phyloP scores from a whole-genome alignment of 768 basidiomycete genomes.

The Lactifluus subvellereus region DNA sequence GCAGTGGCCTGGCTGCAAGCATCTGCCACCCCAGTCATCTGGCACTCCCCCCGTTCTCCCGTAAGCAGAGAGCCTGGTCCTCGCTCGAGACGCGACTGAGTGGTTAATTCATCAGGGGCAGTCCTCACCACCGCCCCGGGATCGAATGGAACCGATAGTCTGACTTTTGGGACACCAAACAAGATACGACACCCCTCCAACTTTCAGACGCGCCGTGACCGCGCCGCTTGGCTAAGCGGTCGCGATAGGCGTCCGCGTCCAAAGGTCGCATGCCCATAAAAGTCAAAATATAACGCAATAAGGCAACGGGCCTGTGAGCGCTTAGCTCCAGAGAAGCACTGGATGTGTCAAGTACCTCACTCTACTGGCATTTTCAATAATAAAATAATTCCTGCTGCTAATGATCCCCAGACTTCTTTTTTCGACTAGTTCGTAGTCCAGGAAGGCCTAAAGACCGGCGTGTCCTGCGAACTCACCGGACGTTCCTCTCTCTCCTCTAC shows the following conservation, averaged over 20 bases:
- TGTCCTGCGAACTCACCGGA: conserved; percentile 19
- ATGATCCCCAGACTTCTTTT: conserved; percentile 15
- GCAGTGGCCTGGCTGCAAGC: not conserved
- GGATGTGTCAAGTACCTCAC: conserved; percentile 7
- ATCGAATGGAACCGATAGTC: not conserved
- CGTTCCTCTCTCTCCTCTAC: conserved; percentile 1
- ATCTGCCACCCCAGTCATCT: not conserved
- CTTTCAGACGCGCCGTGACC: not conserved
- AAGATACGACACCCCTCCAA: not conserved
- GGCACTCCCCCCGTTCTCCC: not conserved
- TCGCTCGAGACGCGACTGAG: not conserved
- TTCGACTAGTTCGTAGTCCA: conserved; percentile 12
- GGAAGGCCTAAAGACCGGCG: conserved; percentile 15
- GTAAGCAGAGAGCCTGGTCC: not conserved
- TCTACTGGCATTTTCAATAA: conserved; percentile 10
- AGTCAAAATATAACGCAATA: conserved; percentile 9
- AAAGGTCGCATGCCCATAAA: not conserved
- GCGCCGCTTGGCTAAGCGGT: conserved; percentile 16
- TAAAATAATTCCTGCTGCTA: conserved; percentile 8
- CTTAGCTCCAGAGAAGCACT: conserved; percentile 1
- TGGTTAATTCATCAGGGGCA: not conserved
- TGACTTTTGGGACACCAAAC: not conserved
- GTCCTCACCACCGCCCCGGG: not conserved
- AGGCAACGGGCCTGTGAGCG: conserved; percentile 11
- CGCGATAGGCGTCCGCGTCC: not conserved